Conservation (phyloP, 768 basidiomycete genomes). For the Kwoniella sp. region DNA sequence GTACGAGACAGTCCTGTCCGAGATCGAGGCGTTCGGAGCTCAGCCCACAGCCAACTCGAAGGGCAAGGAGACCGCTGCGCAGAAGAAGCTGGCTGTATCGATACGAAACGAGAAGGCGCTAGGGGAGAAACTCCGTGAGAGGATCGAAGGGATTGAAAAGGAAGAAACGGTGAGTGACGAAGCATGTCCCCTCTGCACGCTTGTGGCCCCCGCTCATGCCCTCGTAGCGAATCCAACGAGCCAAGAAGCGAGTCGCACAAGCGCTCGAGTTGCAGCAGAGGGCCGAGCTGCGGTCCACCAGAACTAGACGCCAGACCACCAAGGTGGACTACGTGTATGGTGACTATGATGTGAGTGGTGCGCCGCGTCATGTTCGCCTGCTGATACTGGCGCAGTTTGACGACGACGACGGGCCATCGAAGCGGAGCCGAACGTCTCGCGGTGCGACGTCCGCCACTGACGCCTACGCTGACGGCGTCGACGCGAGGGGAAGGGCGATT, state of each 20-base stretch:
- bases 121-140: slow-evolving; percentile 16
- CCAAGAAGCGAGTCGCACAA: slow-evolving; percentile 24
- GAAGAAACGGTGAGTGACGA: slow-evolving; percentile 34
- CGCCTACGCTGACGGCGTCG: slow-evolving; percentile 6
- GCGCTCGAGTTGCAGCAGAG: slow-evolving; percentile 19
- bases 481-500: slow-evolving; percentile 5
- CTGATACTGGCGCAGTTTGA: slow-evolving; percentile 1
- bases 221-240: slow-evolving; percentile 31
- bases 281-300: slow-evolving; percentile 34
- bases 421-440: neutral
- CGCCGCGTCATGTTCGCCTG: neutral
- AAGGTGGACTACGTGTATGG: slow-evolving; percentile 39
- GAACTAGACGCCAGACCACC: slow-evolving; percentile 28
- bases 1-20: slow-evolving; percentile 14
- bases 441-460: too few relatives aligned
- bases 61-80: neutral
- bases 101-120: slow-evolving; percentile 34
- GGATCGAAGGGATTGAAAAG: slow-evolving; percentile 34
- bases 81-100: slow-evolving; percentile 19
- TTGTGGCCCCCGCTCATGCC: too few relatives aligned
- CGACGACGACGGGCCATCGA: slow-evolving; percentile 9
- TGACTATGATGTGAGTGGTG: slow-evolving; percentile 19
- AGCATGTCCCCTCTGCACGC: neutral
- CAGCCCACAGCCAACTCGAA: slow-evolving; percentile 11
- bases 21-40: slow-evolving; percentile 5